Percentiles rank a stretch among this genome's conserved stretches.
Conservation (phyloP, 805 yeast species). For the Candida nemodendra region DNA sequence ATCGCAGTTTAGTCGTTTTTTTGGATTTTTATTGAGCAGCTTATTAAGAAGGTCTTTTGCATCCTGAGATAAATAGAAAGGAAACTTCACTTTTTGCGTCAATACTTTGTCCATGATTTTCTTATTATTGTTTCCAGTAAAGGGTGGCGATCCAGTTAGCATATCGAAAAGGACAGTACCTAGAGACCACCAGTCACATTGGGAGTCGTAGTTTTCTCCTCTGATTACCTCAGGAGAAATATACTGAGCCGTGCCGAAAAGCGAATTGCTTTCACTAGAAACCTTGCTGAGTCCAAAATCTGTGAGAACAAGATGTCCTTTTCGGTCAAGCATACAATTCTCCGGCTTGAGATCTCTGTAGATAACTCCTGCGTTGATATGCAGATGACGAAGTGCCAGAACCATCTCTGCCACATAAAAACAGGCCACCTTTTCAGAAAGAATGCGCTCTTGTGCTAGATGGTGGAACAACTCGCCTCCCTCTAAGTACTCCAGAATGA, state of each 20-base stretch:
- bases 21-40: conserved; percentile 66
- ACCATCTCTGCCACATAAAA: conserved; percentile 81
- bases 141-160: conserved; percentile 85
- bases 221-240: conserved; percentile 88
- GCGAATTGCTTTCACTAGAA: conserved; percentile 46
- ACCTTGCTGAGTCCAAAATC: conserved; percentile 79
- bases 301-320: conserved; percentile 80
- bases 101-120: conserved; percentile 74
- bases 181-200: conserved; percentile 90
- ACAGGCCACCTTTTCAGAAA: conserved; percentile 65
- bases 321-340: conserved; percentile 71
- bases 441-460: conserved; percentile 45
- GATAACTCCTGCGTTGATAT: conserved; percentile 68
- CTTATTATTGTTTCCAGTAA: conserved; percentile 78
- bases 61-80: conserved; percentile 74
- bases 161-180: conserved; percentile 81
- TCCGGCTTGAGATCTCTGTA: conserved; percentile 90
- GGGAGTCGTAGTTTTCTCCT: conserved; percentile 73
- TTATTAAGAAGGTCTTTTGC: conserved; percentile 73
- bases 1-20: conserved; percentile 60
- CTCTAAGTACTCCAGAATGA: conserved; percentile 76
- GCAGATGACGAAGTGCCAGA: conserved; percentile 73
- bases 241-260: conserved; percentile 78
- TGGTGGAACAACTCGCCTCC: conserved; percentile 85
- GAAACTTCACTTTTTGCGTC: conserved; percentile 62